A percentile compares a stretch with the other conserved stretches of the same genome.
phyloP scores from a whole-genome alignment of 495 filamentous ascomycete genomes.

The Pseudevernia furfuracea region DNA sequence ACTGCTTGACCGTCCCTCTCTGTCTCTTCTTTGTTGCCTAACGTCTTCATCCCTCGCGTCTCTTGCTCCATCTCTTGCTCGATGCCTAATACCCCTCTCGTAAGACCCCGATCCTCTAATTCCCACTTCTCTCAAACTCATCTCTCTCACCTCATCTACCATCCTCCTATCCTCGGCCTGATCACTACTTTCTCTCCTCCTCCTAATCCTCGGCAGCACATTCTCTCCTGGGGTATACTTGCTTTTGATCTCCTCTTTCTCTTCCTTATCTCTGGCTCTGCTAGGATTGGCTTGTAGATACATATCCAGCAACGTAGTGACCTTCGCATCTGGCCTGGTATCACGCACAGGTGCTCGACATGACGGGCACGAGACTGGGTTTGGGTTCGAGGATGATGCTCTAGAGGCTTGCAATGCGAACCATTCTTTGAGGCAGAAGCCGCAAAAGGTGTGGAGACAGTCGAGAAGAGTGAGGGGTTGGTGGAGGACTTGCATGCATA shows the following conservation, averaged over 20 bases:
- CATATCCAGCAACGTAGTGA: slow-evolving; percentile 78
- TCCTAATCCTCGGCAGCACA: slow-evolving; percentile 52
- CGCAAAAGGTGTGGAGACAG: slow-evolving; percentile 96
- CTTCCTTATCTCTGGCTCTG: slow-evolving; percentile 53
- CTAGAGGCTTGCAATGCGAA: slow-evolving; percentile 60
- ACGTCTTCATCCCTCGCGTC: slow-evolving; percentile 37
- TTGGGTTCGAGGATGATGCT: slow-evolving; percentile 40
- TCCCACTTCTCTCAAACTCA: slow-evolving; percentile 63
- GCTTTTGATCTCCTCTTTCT: slow-evolving; percentile 61
- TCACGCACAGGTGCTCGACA: slow-evolving; percentile 80
- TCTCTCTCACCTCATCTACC: slow-evolving; percentile 58
- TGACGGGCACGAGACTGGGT: slow-evolving; percentile 79
- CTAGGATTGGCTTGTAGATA: slow-evolving; percentile 64
- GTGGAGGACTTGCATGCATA: slow-evolving; percentile 93
- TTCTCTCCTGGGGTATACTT: slow-evolving; percentile 72
- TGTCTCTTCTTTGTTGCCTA: slow-evolving; percentile 32
- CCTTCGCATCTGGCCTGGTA: slow-evolving; percentile 74
- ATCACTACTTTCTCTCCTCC: slow-evolving; percentile 39
- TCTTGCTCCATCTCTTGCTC: slow-evolving; percentile 29
- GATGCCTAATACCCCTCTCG: slow-evolving; percentile 31
- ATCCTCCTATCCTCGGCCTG: slow-evolving; percentile 62
- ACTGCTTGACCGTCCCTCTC: slow-evolving; percentile 39
- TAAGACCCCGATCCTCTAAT: slow-evolving; percentile 30
- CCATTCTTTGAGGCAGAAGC: slow-evolving; percentile 90
- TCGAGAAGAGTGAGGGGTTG: slow-evolving; percentile 93